Conservation (phyloP, 345 rosid species). For the Linum usitatissimum region DNA sequence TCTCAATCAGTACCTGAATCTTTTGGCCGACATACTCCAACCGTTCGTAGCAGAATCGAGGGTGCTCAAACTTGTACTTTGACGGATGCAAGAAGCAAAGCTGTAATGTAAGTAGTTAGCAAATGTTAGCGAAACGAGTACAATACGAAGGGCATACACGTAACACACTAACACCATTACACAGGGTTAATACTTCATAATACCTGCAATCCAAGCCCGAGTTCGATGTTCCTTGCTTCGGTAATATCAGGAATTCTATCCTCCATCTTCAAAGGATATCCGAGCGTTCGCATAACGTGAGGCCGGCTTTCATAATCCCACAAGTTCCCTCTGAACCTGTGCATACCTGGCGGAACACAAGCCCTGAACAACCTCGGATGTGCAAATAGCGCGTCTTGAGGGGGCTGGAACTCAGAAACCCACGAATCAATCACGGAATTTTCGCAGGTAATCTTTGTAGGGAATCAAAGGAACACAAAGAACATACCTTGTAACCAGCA, state of each 20-base stretch:
- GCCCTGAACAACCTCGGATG: conserved; percentile 96
- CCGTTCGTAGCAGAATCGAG: conserved; percentile 80
- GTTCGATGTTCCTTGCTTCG: conserved; percentile 87
- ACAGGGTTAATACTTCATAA: no score
- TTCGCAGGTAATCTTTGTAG: background rate
- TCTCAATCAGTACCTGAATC: conserved; percentile 52
- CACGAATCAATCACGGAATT: conserved; percentile 7
- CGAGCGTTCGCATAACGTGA: conserved; percentile 58
- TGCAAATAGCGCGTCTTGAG: conserved; percentile 85
- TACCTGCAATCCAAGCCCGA: conserved; percentile 95
- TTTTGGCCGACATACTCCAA: conserved; percentile 88
- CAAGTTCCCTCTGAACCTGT: conserved; percentile 87
- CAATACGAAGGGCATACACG: background rate
- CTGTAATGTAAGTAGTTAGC: conserved; percentile 24
- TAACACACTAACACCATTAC: background rate
- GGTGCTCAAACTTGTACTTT: conserved; percentile 82
- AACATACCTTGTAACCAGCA: conserved; percentile 68
- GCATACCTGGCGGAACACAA: conserved; percentile 96
- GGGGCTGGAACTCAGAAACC: conserved; percentile 42
- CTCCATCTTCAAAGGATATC: conserved; percentile 54
- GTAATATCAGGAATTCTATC: conserved; percentile 85
- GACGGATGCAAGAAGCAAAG: conserved; percentile 98
- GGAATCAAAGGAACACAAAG: background rate
- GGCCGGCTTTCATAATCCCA: conserved; percentile 94
- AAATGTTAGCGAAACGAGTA: conserved; percentile 2